A percentile compares a stretch with the other conserved stretches of the same genome.
phyloP scores from a whole-genome alignment of 805 yeast species.

The Candida montana region DNA sequence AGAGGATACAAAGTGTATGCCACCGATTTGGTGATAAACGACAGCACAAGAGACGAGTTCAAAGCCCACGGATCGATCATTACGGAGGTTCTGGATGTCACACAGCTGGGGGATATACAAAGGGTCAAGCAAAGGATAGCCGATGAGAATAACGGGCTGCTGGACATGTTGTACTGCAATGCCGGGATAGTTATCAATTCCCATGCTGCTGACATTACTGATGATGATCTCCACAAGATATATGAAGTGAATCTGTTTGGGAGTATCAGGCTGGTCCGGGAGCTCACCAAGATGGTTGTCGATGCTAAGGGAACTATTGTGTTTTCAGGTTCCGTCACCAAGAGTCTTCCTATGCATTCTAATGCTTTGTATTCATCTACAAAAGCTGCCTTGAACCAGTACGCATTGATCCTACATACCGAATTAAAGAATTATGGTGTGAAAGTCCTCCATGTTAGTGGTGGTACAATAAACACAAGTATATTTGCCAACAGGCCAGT shows the following conservation, averaged over 20 bases:
- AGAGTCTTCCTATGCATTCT: conserved; percentile 34
- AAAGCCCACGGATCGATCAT: not conserved
- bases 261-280: conserved; percentile 34
- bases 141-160: conserved; percentile 25
- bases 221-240: conserved; percentile 20
- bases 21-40: conserved; percentile 27
- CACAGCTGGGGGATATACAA: conserved; percentile 26
- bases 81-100: conserved; percentile 28
- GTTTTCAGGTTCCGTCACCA: conserved; percentile 37
- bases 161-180: conserved; percentile 38
- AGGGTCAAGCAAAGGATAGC: conserved; percentile 21
- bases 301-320: conserved; percentile 34
- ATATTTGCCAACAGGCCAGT: conserved; percentile 20
- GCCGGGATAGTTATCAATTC: conserved; percentile 30
- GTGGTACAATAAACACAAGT: conserved; percentile 37
- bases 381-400: conserved; percentile 40
- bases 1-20: conserved; percentile 37
- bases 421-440: conserved; percentile 39
- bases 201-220: conserved; percentile 32
- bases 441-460: conserved; percentile 34
- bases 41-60: conserved; percentile 24
- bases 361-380: conserved; percentile 32
- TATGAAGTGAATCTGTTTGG: conserved; percentile 36
- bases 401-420: conserved; percentile 31
- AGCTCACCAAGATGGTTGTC: conserved; percentile 31